Percentiles rank a stretch among this genome's conserved stretches.
phyloP scores from a whole-genome alignment of 257 asterid species.

The Primulina eburnea region DNA sequence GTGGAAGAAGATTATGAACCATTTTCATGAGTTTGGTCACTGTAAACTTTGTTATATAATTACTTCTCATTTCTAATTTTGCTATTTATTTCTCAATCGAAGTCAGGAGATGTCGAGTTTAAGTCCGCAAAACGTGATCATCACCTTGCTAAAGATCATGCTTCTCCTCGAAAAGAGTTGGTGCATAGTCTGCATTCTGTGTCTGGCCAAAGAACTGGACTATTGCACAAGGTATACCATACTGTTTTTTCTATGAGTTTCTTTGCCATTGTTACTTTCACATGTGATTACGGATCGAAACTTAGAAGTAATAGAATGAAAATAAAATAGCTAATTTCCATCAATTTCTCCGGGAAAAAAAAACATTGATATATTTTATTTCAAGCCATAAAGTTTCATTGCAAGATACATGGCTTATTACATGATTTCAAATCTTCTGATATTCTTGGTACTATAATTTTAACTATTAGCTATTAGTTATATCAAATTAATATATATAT shows the following conservation, averaged over 20 bases:
- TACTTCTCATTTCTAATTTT: neutral
- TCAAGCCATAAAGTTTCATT: neutral
- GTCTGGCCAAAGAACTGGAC: slow-evolving; percentile 34
- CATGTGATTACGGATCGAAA: neutral
- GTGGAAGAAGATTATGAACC: neutral
- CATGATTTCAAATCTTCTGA: neutral
- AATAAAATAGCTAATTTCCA: neutral
- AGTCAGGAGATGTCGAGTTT: slow-evolving; percentile 31
- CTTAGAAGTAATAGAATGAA: neutral
- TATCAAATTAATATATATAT: neutral
- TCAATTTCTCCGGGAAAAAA: neutral
- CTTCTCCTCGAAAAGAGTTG: slow-evolving; percentile 23
- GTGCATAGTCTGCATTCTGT: slow-evolving; percentile 35
- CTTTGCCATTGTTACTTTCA: neutral
- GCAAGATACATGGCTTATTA: neutral
- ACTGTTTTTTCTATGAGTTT: neutral
- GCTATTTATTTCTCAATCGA: slow-evolving; percentile 25
- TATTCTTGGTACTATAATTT: neutral
- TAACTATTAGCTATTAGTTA: neutral
- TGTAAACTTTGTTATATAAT: neutral
- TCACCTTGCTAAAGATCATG: slow-evolving; percentile 30
- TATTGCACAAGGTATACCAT: slow-evolving; percentile 32
- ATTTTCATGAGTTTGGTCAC: neutral
- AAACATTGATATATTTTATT: neutral
- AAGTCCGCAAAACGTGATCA: slow-evolving; percentile 28